A percentile compares a stretch with the other conserved stretches of the same genome.
phyloP scores from a whole-genome alignment of 1,284 basidiomycete species.

The Volvariella volvacea region DNA sequence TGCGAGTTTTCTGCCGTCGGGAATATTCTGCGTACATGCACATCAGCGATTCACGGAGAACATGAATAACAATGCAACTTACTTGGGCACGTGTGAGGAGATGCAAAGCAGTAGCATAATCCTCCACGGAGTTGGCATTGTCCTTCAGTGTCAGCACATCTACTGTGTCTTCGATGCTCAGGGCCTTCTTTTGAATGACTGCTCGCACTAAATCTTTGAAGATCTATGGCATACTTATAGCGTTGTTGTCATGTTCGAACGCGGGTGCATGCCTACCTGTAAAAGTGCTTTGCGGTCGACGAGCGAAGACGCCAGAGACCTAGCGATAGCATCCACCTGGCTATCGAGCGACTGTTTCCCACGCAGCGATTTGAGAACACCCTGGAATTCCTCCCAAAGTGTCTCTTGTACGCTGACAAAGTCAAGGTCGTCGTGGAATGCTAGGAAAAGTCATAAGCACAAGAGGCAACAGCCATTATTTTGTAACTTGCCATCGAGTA shows the following conservation, averaged over 20 bases:
- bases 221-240: constrained; percentile 30
- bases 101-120: constrained; percentile 61
- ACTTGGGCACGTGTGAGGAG: constrained; percentile 53
- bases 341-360: constrained; percentile 58
- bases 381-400: constrained; percentile 52
- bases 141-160: constrained; percentile 72
- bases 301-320: constrained; percentile 45
- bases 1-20: constrained; percentile 60
- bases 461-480: not conserved
- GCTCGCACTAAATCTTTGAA: constrained; percentile 61
- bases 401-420: constrained; percentile 69
- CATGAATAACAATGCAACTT: constrained; percentile 12
- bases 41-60: constrained; percentile 1
- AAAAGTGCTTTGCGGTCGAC: constrained; percentile 37
- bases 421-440: constrained; percentile 69
- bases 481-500: constrained; percentile 46
- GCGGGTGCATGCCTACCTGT: constrained; percentile 27
- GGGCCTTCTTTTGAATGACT: constrained; percentile 61
- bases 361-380: constrained; percentile 38
- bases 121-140: constrained; percentile 45
- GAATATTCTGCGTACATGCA: constrained; percentile 46
- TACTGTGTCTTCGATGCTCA: constrained; percentile 62
- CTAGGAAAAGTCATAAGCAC: constrained; percentile 23
- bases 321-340: constrained; percentile 57
- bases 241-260: not conserved